Evolutionary conservation across 441 rosid species (phyloP), one percentile per base, ranked within the genome.

Genomic region (Dalechampia spathulata): DNA sequence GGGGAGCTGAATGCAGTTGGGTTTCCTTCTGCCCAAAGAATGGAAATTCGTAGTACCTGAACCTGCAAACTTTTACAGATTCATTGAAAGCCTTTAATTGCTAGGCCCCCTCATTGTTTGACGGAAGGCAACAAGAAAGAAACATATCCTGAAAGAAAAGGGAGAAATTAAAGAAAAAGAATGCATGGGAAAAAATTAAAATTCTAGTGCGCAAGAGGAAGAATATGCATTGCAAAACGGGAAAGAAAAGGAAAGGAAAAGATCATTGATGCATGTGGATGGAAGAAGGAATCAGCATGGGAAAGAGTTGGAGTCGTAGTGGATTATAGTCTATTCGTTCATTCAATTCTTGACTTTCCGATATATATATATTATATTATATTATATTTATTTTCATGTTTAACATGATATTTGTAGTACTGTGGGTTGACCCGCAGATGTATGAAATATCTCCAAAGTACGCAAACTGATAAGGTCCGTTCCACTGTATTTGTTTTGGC

Each of bases 1-100:
- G 75, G 66, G 67, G 69, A 67, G 70, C 66, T 78, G 61, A 78
- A 78, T 78, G 82, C 78, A 63, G 9, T 52, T 55, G 39, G 61
- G 63, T 41, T 49, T 10, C 37, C 72, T 61, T 78, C 57, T 16
- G 57, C 63, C 48, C 68, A 20, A 70, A 70, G 70, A 37, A 58
- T 48, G 27, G 46, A 65, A 76, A 30, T 70, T 72, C 72, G 62
- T 61, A 19, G 69, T 61, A 74, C 75, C 75, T 62, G 70, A 67
- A 21, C 52, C 66, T 69, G 66, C 44, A 57, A 60, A 55, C 56
- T 67, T 60, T 68, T 61, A 34, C 79, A 53, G 72, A 72, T 78
- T 74, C 75, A 74, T 74, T 68, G 72, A 68, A 74, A 52, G 72
- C 68, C 68, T 67, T 73, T 62, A 71, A 67, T 73, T 50, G 71